phyloP scores from a whole-genome alignment of 306 rosid genomes.

The Acacia confusa region DNA sequence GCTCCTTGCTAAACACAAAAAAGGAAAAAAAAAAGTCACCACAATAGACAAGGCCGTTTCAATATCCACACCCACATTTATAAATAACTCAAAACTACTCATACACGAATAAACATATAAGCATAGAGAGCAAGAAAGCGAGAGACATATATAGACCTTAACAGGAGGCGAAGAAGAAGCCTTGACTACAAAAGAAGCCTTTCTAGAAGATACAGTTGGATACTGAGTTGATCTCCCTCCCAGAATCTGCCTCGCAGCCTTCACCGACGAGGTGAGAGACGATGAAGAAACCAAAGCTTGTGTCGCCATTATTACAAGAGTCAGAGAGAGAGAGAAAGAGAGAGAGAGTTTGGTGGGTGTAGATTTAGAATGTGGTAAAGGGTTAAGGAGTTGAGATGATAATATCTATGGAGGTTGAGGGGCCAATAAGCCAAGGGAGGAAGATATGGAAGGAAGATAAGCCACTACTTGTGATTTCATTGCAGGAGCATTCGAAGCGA shows the following conservation, averaged over 20 bases:
- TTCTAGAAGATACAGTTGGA: constrained; percentile 46
- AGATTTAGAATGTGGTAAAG: constrained; percentile 3
- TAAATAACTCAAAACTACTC: background rate
- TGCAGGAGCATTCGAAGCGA: constrained; percentile 11
- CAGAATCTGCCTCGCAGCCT: constrained; percentile 57
- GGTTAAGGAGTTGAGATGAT: constrained; percentile 24
- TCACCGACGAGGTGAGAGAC: constrained; percentile 71
- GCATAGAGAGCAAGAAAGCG: background rate
- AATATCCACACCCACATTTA: background rate
- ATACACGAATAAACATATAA: background rate
- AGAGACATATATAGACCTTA: constrained; percentile 51
- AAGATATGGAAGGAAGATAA: constrained; percentile 33
- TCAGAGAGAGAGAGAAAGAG: background rate
- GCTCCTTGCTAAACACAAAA: constrained; percentile 79
- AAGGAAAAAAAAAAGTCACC: constrained; percentile 3
- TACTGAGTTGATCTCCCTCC: constrained; percentile 57
- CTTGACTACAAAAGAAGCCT: constrained; percentile 69
- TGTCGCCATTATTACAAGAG: constrained; percentile 56
- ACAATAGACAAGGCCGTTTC: background rate
- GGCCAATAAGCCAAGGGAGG: constrained; percentile 23
- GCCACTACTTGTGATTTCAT: constrained; percentile 42
- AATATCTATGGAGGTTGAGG: constrained; percentile 4
- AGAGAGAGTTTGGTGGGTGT: constrained; percentile 7
- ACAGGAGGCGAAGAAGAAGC: constrained; percentile 82
- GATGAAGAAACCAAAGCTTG: constrained; percentile 85